Base-by-base conservation (phyloP, 192 early-diverging fungal genomes). In the Entomortierella lignicola region DNA sequence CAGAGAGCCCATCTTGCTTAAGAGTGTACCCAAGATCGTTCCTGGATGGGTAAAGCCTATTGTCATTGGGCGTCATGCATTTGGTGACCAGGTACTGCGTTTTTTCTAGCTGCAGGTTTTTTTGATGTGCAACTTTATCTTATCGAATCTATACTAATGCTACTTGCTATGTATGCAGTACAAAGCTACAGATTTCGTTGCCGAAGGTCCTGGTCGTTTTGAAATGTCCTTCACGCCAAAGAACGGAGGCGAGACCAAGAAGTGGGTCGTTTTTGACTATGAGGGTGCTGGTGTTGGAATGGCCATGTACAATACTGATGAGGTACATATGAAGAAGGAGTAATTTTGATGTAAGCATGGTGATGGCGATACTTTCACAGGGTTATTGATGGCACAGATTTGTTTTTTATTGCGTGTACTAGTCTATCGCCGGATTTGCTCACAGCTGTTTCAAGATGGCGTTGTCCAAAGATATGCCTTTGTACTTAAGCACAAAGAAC, bases 401-500 rank as follows among this genome's bases (percentile, higher is more conserved):
- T n/a, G n/a, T n/a, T n/a, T n/a, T n/a, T n/a, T n/a, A n/a, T n/a
- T n/a, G n/a, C n/a, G n/a, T 37, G 34, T 37, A 37, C 10, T 64
- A 88, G 72, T 98, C 96, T 34, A 96, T 99, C 75, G 72, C 71
- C 20, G 97, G 95, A 51, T 99, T 99, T 72, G 97, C 97, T 27
- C 90, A 95, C 69, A 90, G 88, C 69, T 98, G 96, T 83, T 99
- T 99, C 91, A 86, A 93, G 86, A 89, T 98, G 86, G 96, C 97
- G 42, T 84, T 99, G 20, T 81, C 84, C 68, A 93, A 94, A 85
- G 91, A 94, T 82, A 89, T 94, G 93, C 97, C 97, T n/a, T 86
- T 99, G 81, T 99, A 97, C 85, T 85, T 99, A 60, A 92, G 91
- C 66, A 99, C 96, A 67, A 99, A 99, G 88, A 97, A 97, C 85